Conservation (phyloP, 202 grass and related monocot species). For the Digitaria exilis region DNA sequence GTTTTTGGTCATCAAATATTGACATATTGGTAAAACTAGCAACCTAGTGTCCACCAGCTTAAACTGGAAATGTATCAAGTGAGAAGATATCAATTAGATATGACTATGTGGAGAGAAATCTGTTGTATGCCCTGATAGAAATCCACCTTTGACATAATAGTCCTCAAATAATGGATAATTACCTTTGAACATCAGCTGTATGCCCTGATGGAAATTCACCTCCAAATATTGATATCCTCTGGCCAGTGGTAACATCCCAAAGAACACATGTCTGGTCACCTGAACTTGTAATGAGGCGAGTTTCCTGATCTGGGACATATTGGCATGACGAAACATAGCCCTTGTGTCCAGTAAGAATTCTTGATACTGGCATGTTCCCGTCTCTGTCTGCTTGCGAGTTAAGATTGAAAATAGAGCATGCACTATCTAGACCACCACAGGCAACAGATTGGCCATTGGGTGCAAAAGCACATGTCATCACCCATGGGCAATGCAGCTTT, state of each 20-base stretch:
- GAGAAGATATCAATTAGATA: constrained; percentile 9
- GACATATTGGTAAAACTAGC: background rate
- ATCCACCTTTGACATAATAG: background rate
- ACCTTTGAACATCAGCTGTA: constrained; percentile 95
- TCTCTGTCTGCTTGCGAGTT: constrained; percentile 89
- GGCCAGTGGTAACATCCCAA: constrained; percentile 98
- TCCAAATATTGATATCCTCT: constrained; percentile 94
- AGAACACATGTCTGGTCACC: constrained; percentile 90
- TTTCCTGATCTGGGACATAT: constrained; percentile 92
- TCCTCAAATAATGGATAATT: constrained; percentile 24
- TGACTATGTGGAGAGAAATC: background rate
- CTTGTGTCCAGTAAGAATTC: constrained; percentile 92
- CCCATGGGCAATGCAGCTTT: constrained; percentile 94
- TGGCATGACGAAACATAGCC: constrained; percentile 97
- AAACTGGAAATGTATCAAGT: constrained; percentile 1
- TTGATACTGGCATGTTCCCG: constrained; percentile 81
- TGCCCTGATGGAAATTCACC: constrained; percentile 99
- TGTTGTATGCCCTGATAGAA: too few species aligned
- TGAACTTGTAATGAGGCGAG: constrained; percentile 83
- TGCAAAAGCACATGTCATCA: constrained; percentile 95
- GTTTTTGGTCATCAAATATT: constrained; percentile 18
- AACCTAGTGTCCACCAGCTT: background rate
- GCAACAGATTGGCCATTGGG: constrained; percentile 94
- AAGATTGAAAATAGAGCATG: constrained; percentile 98
- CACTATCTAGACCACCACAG: constrained; percentile 98